These are phyloP conservation scores for Tulasnella sp. DNA, from an alignment of 768 basidiomycete genomes.

Conservation along the genomic window DNA sequence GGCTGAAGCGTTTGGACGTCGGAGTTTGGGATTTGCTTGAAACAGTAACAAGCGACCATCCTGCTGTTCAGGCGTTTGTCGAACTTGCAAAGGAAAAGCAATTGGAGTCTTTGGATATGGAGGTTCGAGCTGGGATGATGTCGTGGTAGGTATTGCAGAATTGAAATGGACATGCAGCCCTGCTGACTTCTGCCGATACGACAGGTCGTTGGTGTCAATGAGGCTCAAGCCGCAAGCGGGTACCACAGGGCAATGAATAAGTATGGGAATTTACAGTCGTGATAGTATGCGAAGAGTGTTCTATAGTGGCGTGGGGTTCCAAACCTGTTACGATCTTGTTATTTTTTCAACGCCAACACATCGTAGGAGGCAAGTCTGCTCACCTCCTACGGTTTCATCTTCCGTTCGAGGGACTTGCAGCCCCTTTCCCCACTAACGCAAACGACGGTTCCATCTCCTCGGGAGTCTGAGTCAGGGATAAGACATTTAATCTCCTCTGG, in stretches of 20 bases:
- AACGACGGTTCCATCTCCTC: background rate
- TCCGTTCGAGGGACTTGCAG: background rate
- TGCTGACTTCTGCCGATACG: background rate
- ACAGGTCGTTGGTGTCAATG: background rate
- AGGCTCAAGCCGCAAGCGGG: background rate
- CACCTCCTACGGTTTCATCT: background rate
- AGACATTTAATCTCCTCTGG: slow-evolving; percentile 22
- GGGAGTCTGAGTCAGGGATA: slow-evolving; percentile 11
- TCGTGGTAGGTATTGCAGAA: background rate
- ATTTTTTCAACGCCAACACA: background rate
- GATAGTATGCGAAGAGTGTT: background rate
- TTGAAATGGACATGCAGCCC: background rate
- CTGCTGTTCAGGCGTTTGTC: background rate
- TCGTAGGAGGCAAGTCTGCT: background rate
- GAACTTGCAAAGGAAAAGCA: background rate
- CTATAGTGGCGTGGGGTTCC: background rate
- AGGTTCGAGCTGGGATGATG: background rate
- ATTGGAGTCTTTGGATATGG: background rate
- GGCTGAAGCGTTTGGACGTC: background rate
- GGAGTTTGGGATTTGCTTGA: background rate
- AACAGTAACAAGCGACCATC: background rate
- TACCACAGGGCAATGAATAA: background rate
- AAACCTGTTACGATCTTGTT: background rate
- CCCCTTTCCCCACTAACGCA: background rate
- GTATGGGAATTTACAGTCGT: background rate